phyloP scores from a whole-genome alignment of 1,284 basidiomycete species.

The Ganoderma boninense region DNA sequence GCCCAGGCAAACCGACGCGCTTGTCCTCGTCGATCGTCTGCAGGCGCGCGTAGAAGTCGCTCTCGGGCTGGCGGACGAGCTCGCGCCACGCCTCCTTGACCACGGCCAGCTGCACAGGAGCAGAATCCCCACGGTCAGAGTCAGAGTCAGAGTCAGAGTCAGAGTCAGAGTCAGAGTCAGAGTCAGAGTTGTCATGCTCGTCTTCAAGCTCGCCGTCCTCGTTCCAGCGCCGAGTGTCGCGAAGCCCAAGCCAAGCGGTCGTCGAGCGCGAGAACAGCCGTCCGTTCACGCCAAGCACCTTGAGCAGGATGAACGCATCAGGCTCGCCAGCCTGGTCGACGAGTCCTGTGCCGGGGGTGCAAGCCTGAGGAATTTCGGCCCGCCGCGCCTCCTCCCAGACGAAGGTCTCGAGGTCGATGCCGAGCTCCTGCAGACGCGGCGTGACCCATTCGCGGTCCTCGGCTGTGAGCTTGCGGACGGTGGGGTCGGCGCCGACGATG shows the following conservation, averaged over 20 bases:
- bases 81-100: conserved; percentile 33
- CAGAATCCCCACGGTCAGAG: neutral
- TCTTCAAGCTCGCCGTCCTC: neutral
- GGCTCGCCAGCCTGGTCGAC: neutral
- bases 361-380: conserved; percentile 12
- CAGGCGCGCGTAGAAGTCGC: conserved; percentile 20
- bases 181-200: conserved; percentile 20
- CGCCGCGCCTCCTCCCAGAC: conserved; percentile 10
- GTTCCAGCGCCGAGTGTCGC: conserved; percentile 3
- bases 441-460: conserved; percentile 13
- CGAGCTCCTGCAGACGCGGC: neutral
- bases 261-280: conserved; percentile 28
- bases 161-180: conserved; percentile 13
- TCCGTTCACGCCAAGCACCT: conserved; percentile 16
- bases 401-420: neutral
- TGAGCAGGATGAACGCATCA: conserved; percentile 17
- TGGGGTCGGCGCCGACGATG: conserved; percentile 25
- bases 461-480: conserved; percentile 6
- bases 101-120: conserved; percentile 1
- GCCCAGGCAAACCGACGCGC: conserved; percentile 2
- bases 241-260: conserved; percentile 20
- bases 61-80: conserved; percentile 14
- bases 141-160: too few relatives aligned
- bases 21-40: conserved; percentile 1
- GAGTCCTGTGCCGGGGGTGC: neutral